A percentile compares a stretch with the other conserved stretches of the same genome.
These are phyloP conservation scores for Pyrenochaeta sp. DNA, from an alignment of 2,329 filamentous ascomycete genomes.

Conservation along the genomic window DNA sequence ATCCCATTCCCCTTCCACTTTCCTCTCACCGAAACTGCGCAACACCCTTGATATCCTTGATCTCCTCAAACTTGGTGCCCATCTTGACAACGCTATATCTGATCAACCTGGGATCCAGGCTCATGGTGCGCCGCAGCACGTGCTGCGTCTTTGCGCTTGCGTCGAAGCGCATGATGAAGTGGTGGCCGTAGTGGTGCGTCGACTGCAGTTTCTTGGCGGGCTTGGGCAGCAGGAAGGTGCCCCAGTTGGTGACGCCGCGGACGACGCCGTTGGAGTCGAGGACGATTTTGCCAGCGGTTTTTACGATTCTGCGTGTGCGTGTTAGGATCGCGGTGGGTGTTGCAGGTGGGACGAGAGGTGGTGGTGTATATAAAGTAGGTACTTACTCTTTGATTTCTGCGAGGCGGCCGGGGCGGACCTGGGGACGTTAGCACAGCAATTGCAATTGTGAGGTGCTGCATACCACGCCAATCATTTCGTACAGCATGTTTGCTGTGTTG, in stretches of 20 bases:
- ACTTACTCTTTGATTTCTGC: slow-evolving; percentile 91
- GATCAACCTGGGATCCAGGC: slow-evolving; percentile 89
- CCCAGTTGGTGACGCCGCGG: slow-evolving; percentile 94
- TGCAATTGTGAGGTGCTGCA: slow-evolving; percentile 44
- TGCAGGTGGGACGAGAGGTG: slow-evolving; percentile 3
- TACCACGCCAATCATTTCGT: slow-evolving; percentile 96
- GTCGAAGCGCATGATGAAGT: slow-evolving; percentile 99
- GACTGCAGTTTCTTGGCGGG: slow-evolving; percentile 81
- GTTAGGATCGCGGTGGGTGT: slow-evolving; percentile 4
- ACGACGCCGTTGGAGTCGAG: slow-evolving; percentile 87
- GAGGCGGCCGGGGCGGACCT: slow-evolving; percentile 93
- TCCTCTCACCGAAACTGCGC: slow-evolving; percentile 53
- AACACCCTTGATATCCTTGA: slow-evolving; percentile 64
- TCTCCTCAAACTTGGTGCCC: slow-evolving; percentile 70
- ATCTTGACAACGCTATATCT: slow-evolving; percentile 87
- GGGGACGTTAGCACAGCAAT: slow-evolving; percentile 7
- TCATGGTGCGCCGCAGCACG: slow-evolving; percentile 75
- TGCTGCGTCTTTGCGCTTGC: slow-evolving; percentile 75
- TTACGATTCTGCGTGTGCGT: slow-evolving; percentile 73
- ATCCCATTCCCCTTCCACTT: background rate
- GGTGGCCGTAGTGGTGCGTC: slow-evolving; percentile 84
- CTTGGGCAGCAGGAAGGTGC: slow-evolving; percentile 84
- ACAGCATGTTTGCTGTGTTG: slow-evolving; percentile 72
- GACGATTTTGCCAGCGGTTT: slow-evolving; percentile 81
- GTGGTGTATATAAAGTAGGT: slow-evolving; percentile 23